Percentiles rank a stretch among this genome's conserved stretches.
These are phyloP conservation scores for Auricularia sp. DNA, from an alignment of 768 basidiomycete genomes.

Conservation along the genomic window DNA sequence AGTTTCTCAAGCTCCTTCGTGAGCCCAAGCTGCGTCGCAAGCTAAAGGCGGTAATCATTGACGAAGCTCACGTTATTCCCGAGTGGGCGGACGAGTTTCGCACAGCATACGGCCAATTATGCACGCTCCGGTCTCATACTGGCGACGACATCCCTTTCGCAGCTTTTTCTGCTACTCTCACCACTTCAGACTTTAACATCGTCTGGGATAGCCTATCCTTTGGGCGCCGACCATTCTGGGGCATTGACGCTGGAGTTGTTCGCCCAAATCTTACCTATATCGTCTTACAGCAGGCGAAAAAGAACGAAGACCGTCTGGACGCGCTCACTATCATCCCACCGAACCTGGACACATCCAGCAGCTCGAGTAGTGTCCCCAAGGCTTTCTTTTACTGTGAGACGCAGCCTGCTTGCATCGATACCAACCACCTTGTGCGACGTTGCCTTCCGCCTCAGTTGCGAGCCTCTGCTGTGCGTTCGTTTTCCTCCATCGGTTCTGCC, in stretches of 20 bases:
- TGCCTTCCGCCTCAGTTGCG: slow-evolving; percentile 16
- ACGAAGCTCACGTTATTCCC: neutral
- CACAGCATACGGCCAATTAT: neutral
- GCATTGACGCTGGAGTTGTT: slow-evolving; percentile 20
- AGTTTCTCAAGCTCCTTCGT: neutral
- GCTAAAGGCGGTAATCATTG: neutral
- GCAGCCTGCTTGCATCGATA: slow-evolving; percentile 8
- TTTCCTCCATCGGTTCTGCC: slow-evolving; percentile 14
- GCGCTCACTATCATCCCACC: slow-evolving; percentile 14
- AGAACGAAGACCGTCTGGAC: slow-evolving; percentile 11
- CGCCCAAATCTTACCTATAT: slow-evolving; percentile 18
- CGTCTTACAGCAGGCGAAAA: slow-evolving; percentile 10
- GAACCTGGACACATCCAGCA: slow-evolving; percentile 7
- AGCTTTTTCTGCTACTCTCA: neutral
- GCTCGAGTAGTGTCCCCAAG: slow-evolving; percentile 11
- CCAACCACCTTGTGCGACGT: slow-evolving; percentile 13
- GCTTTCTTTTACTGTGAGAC: slow-evolving; percentile 17
- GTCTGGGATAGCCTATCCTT: slow-evolving; percentile 20
- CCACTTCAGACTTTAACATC: slow-evolving; percentile 16
- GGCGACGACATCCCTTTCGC: neutral
- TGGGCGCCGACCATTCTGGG: slow-evolving; percentile 26
- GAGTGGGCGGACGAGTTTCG: neutral
- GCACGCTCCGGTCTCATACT: neutral
- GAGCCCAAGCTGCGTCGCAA: neutral
- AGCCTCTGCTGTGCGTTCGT: slow-evolving; percentile 12